A percentile compares a stretch with the other conserved stretches of the same genome.
Conservation (phyloP, 768 basidiomycete species). For the Mycena maculata region DNA sequence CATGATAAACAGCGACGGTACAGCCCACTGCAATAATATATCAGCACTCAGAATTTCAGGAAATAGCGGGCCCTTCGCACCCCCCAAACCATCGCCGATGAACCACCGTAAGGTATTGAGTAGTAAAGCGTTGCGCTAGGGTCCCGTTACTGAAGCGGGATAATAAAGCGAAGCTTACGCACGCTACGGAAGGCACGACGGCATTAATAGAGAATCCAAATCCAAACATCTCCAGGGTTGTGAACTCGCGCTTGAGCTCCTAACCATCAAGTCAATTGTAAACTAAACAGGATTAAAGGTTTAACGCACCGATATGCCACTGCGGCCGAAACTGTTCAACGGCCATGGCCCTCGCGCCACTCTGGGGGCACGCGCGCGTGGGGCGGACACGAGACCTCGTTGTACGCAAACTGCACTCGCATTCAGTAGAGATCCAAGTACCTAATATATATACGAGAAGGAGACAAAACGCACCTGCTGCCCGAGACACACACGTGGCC, state of each 20-base stretch:
- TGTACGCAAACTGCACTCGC: constrained; percentile 57
- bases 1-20: constrained; percentile 70
- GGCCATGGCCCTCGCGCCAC: constrained; percentile 47
- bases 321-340: constrained; percentile 49
- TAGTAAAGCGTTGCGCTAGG: constrained; percentile 48
- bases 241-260: constrained; percentile 51
- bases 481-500: constrained; percentile 45
- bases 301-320: constrained; percentile 47
- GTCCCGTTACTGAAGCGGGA: too few species aligned
- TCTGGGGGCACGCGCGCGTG: constrained; percentile 48
- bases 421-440: too few species aligned
- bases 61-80: constrained; percentile 47
- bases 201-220: constrained; percentile 43
- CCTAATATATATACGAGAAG: not conserved
- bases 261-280: too few species aligned
- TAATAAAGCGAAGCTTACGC: not conserved
- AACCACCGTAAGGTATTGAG: constrained; percentile 74
- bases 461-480: constrained; percentile 35
- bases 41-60: constrained; percentile 22
- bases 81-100: constrained; percentile 80
- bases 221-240: constrained; percentile 39
- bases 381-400: constrained; percentile 54
- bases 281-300: too few species aligned
- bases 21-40: constrained; percentile 62
- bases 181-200: constrained; percentile 37